These are phyloP conservation scores for Zoysia matrella DNA, from an alignment of 202 grass and related monocot species.

Conservation along the genomic window DNA sequence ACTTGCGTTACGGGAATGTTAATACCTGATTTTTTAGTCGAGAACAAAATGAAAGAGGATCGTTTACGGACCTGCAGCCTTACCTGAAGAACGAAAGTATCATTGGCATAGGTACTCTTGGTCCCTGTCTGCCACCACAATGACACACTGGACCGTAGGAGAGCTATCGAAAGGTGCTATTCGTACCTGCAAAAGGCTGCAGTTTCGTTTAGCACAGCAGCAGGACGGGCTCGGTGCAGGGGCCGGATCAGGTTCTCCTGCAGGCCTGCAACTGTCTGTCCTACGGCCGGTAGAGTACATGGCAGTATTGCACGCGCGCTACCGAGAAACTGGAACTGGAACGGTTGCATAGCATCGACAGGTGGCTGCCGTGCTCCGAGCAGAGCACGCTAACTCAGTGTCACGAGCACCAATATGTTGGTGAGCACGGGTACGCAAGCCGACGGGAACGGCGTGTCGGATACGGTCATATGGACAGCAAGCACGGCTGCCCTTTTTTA, in stretches of 20 bases:
- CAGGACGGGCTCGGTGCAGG: background rate
- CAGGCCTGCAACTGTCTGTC: too few relatives aligned
- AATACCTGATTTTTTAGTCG: too few relatives aligned
- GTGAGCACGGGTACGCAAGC: too few relatives aligned
- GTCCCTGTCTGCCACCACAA: background rate
- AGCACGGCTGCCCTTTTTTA: background rate
- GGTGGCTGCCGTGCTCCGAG: too few relatives aligned
- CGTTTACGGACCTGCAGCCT: background rate
- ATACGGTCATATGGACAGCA: background rate
- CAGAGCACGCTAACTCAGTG: too few relatives aligned
- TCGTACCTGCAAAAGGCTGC: slow-evolving; percentile 30
- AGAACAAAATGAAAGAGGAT: too few relatives aligned
- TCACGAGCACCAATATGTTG: too few relatives aligned
- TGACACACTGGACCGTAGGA: background rate
- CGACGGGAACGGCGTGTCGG: too few relatives aligned
- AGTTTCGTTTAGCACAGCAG: slow-evolving; percentile 11
- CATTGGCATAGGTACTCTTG: background rate
- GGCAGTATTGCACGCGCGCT: background rate
- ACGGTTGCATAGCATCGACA: background rate
- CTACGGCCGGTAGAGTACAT: background rate
- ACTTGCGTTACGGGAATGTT: too few relatives aligned
- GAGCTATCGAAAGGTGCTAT: slow-evolving; percentile 37
- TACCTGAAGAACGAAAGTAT: slow-evolving; percentile 36
- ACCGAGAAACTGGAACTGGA: background rate
- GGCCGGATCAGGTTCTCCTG: background rate